phyloP scores from a whole-genome alignment of 495 filamentous ascomycete species.

The Hypoxylon perforatum region DNA sequence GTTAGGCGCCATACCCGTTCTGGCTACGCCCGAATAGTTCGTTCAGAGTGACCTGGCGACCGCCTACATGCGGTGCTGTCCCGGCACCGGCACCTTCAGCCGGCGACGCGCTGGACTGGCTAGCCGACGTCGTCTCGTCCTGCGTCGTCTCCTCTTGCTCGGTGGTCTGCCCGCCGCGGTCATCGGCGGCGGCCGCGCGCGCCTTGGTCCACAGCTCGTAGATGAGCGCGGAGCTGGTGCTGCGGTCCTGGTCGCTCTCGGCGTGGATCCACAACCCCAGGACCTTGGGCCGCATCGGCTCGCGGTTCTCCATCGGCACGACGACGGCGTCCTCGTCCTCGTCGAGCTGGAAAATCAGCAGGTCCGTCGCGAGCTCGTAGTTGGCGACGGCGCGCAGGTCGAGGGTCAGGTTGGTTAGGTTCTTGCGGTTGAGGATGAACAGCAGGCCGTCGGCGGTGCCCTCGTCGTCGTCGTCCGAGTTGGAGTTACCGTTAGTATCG shows the following conservation, averaged over 20 bases:
- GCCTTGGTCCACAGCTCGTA: conserved; percentile 53
- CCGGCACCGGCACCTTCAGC: conserved; percentile 6
- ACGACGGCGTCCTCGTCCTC: conserved; percentile 25
- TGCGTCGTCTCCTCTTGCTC: not conserved
- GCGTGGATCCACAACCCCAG: conserved; percentile 61
- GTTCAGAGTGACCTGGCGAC: conserved; percentile 39
- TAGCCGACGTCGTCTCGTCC: not conserved
- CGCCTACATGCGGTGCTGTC: conserved; percentile 17
- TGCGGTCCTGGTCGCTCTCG: conserved; percentile 45
- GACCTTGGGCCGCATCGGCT: conserved; percentile 45
- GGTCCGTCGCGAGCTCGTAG: conserved; percentile 54
- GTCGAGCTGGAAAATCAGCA: conserved; percentile 57
- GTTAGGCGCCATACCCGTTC: conserved; percentile 13
- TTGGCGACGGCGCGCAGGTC: conserved; percentile 53
- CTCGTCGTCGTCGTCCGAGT: not conserved
- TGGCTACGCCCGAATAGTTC: conserved; percentile 37
- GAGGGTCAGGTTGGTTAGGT: conserved; percentile 55
- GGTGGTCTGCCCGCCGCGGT: conserved; percentile 7
- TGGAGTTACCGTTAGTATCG: conserved; percentile 10
- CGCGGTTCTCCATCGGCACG: conserved; percentile 43
- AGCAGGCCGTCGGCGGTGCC: conserved; percentile 48
- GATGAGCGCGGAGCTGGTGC: conserved; percentile 49
- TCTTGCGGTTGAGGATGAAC: conserved; percentile 60
- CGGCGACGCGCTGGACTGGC: not conserved
- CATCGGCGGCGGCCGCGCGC: conserved; percentile 29